Evolutionary conservation across 805 yeast genomes (phyloP), one percentile per base, ranked within the genome.

Genomic region (Yamadazyma sp.): DNA sequence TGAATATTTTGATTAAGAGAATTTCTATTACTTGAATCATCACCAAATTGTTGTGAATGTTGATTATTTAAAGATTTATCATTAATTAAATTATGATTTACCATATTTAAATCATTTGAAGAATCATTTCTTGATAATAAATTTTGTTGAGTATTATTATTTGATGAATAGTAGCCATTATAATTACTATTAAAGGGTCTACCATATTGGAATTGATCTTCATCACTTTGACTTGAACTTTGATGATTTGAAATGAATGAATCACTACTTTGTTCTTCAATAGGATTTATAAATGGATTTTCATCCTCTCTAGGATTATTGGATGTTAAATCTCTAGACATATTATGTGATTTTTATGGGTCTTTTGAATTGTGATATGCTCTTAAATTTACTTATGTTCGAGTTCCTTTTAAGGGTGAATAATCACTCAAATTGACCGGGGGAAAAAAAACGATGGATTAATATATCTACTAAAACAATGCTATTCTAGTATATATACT

Each of bases 111-210:
- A 29, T 44, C 40, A 16, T 33, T 15, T 12, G 36, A 36, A 26
- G 46, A 44, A 21, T 9, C 23, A 9, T 27, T n/a, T 36, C 44
- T 44, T 31, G 48, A 49, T 35, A 68, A 49, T 17, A 68, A 58
- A 45, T 65, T 57, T 13, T 69, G 50, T 2, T 62, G 52, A 4
- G 72, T 66, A 15, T 65, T 67, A 35, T 60, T 62, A 16, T 62
- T 62, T 13, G 65, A 55, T 13, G 65, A 55, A 49, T 63, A 68
- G 48, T 66, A 67, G 1, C 70, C 71, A 18, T 61, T 57, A 41
- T 69, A 70, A 21, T 60, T 63, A n/a, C n/a, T n/a, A 31, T 64
- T 58, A 44, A 59, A 70, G 6, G 48, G 46, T 19, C 70, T 69
- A 20, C 62, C 61, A 36, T 54, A 56, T 30, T 53, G 54, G 20